Conservation (phyloP, 2,329 filamentous ascomycete genomes). For the Phoma sp. region DNA sequence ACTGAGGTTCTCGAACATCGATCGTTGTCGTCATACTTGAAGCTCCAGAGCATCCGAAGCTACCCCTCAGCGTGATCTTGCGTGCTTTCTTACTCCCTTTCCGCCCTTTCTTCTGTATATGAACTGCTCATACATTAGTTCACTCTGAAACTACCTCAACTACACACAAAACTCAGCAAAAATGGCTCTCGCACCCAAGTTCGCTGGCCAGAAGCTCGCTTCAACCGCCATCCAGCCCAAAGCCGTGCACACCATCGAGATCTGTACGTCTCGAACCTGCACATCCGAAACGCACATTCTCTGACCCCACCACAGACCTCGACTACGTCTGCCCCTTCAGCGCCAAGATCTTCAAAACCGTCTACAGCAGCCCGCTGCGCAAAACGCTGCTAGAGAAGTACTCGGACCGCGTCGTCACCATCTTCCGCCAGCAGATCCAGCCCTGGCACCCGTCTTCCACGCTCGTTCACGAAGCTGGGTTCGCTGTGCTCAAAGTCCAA, state of each 20-base stretch:
- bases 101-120: background rate
- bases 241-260: conserved; percentile 59
- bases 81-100: conserved; percentile 22
- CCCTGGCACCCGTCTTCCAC: conserved; percentile 87
- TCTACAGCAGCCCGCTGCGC: conserved; percentile 67
- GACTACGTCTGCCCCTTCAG: conserved; percentile 90
- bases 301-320: conserved; percentile 60
- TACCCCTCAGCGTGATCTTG: conserved; percentile 23
- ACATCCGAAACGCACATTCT: background rate
- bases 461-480: conserved; percentile 77
- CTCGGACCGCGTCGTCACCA: conserved; percentile 68
- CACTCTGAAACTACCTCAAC: too few relatives aligned
- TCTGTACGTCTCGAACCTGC: conserved; percentile 51
- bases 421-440: conserved; percentile 92
- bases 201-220: conserved; percentile 75
- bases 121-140: background rate
- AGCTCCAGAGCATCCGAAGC: conserved; percentile 7
- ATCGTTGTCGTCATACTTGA: conserved; percentile 27
- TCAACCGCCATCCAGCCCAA: conserved; percentile 49
- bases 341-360: conserved; percentile 76
- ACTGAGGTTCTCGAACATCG: background rate
- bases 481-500: conserved; percentile 75
- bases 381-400: conserved; percentile 71
- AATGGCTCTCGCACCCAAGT: conserved; percentile 81
- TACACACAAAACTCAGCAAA: background rate